Conservation (phyloP, 176 grass and related monocot species). For the Rhynchospora breviuscula region DNA sequence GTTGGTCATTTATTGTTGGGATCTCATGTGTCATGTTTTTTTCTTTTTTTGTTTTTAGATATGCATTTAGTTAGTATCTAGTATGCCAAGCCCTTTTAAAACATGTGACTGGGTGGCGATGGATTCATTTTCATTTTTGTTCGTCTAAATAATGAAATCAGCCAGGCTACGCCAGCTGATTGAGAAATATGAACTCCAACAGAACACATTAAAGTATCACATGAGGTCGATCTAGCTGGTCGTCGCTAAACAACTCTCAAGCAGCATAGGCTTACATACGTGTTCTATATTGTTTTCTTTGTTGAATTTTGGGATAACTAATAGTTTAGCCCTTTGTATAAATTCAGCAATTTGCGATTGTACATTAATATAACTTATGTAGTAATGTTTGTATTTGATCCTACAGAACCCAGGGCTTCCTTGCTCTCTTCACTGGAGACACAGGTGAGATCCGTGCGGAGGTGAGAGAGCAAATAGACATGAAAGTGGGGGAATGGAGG, state of each 20-base stretch:
- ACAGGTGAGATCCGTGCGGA: slow-evolving; percentile 94
- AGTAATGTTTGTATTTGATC: slow-evolving; percentile 10
- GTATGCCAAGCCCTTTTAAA: background rate
- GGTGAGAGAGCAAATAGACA: slow-evolving; percentile 82
- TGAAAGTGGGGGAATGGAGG: slow-evolving; percentile 89
- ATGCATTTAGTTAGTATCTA: background rate
- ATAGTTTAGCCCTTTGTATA: too few species aligned
- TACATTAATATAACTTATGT: slow-evolving; percentile 3
- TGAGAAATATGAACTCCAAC: background rate
- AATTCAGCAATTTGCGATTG: background rate
- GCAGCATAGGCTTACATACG: background rate
- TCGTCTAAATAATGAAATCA: background rate
- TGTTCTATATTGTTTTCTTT: background rate
- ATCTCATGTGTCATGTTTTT: background rate
- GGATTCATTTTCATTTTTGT: background rate
- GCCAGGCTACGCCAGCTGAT: background rate
- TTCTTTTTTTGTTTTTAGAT: background rate
- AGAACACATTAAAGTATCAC: background rate
- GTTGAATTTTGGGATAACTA: too few species aligned
- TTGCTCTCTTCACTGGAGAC: slow-evolving; percentile 91
- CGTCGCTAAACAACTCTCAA: background rate
- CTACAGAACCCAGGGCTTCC: slow-evolving; percentile 87
- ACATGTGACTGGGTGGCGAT: background rate
- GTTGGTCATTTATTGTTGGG: background rate
- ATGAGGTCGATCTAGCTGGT: background rate